Percentiles rank a stretch among this genome's conserved stretches.
Evolutionary conservation across 1,284 basidiomycete species (phyloP).

Genomic region (Ustilago xerochloae): DNA sequence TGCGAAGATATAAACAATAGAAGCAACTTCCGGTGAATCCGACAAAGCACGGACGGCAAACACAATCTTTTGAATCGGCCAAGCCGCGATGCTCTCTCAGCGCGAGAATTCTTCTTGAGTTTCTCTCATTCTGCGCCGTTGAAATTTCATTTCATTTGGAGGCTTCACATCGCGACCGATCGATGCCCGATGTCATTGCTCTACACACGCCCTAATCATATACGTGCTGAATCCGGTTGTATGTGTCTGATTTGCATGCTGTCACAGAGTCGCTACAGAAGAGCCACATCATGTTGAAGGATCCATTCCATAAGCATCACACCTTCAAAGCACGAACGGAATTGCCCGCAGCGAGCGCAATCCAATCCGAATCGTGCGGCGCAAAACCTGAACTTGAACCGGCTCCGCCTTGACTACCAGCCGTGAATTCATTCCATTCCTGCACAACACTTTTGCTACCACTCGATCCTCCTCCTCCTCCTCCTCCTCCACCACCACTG

Average conservation of each 20-base stretch:
- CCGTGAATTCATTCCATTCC: slow-evolving; percentile 66
- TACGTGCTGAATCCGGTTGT: too few species aligned
- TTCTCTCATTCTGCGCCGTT: neutral
- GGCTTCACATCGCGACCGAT: too few species aligned
- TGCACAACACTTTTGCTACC: slow-evolving; percentile 58
- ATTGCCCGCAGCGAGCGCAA: slow-evolving; percentile 45
- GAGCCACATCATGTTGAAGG: too few species aligned
- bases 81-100: neutral
- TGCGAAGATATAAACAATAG: neutral
- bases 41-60: slow-evolving; percentile 22
- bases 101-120: slow-evolving; percentile 16
- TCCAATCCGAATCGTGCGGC: slow-evolving; percentile 51
- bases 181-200: too few species aligned
- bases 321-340: slow-evolving; percentile 49
- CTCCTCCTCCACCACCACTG: slow-evolving; percentile 18
- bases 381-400: slow-evolving; percentile 28
- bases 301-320: slow-evolving; percentile 6
- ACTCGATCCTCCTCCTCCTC: slow-evolving; percentile 14
- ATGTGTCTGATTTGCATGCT: too few species aligned
- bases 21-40: neutral
- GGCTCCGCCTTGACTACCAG: slow-evolving; percentile 22
- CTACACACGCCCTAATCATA: too few species aligned
- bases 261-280: too few species aligned
- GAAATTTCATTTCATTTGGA: neutral
- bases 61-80: neutral